A percentile compares a stretch with the other conserved stretches of the same genome.
These are phyloP conservation scores for Pecoramyces ruminantium DNA, from an alignment of 192 early-diverging fungal genomes.

Conservation along the genomic window DNA sequence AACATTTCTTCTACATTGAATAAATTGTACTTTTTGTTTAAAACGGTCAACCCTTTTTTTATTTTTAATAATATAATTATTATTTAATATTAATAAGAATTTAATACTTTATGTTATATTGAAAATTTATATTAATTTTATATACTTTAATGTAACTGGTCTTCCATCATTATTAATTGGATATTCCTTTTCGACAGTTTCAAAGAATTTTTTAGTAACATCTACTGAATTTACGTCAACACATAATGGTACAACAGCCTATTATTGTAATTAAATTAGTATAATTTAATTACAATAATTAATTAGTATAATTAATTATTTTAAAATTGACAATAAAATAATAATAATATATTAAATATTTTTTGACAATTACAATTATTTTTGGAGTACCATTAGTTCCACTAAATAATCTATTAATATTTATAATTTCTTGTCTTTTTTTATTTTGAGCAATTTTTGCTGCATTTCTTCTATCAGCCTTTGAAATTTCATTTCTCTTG, in stretches of 20 bases:
- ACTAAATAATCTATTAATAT: constrained; percentile 61
- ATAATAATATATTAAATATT: too few relatives aligned
- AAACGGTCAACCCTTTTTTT: constrained; percentile 53
- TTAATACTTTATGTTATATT: too few relatives aligned
- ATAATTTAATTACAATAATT: neutral
- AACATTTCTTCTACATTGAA: constrained; percentile 59
- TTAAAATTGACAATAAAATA: too few relatives aligned
- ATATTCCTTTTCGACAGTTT: constrained; percentile 30
- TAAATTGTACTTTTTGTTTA: constrained; percentile 76
- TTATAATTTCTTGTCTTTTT: constrained; percentile 55
- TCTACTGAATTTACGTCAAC: constrained; percentile 40
- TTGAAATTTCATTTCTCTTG: constrained; percentile 12
- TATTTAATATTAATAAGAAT: too few relatives aligned
- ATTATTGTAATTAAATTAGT: neutral
- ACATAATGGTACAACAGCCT: constrained; percentile 77
- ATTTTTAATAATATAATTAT: too few relatives aligned
- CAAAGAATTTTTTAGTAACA: constrained; percentile 23
- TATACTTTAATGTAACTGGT: constrained; percentile 14
- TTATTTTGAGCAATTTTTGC: constrained; percentile 61
- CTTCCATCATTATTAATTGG: neutral
- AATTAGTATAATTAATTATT: too few relatives aligned
- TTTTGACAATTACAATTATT: constrained; percentile 34
- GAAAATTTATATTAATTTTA: constrained; percentile 6
- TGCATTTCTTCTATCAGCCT: constrained; percentile 65
- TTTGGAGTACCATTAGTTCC: constrained; percentile 74